Percentiles rank a stretch among this genome's conserved stretches.
phyloP scores from a whole-genome alignment of 768 basidiomycete genomes.

The Hericium coralloides region DNA sequence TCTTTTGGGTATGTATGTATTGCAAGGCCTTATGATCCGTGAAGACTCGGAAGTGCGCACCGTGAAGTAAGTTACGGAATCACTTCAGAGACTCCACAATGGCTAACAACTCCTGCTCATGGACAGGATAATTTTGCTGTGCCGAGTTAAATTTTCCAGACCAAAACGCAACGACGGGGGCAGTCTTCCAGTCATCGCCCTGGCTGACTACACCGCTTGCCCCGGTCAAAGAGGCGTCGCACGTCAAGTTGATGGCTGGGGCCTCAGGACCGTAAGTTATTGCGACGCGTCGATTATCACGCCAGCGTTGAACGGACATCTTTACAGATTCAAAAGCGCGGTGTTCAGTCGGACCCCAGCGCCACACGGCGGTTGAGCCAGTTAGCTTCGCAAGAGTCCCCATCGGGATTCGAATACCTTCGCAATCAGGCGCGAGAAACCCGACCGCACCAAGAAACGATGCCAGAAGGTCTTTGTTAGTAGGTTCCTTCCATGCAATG shows the following conservation, averaged over 20 bases:
- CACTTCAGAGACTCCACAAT: constrained; percentile 30
- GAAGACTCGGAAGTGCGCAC: constrained; percentile 15
- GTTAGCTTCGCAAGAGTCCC: background rate
- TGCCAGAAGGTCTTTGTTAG: background rate
- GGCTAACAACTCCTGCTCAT: too few relatives aligned
- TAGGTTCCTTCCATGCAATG: constrained; percentile 26
- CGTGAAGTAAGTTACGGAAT: constrained; percentile 18
- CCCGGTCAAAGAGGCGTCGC: constrained; percentile 14
- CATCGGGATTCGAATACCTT: background rate
- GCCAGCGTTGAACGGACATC: constrained; percentile 5
- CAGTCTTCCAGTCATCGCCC: constrained; percentile 18
- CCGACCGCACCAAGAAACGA: background rate
- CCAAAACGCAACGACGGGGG: constrained; percentile 20
- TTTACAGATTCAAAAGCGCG: constrained; percentile 17
- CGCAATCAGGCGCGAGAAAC: background rate
- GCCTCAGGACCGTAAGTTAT: constrained; percentile 7
- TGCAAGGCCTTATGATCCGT: constrained; percentile 23
- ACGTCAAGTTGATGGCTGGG: constrained; percentile 16
- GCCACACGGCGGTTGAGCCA: background rate
- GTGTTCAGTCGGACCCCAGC: constrained; percentile 17
- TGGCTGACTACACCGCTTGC: constrained; percentile 19
- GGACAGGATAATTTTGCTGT: constrained; percentile 16
- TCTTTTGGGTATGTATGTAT: constrained; percentile 15
- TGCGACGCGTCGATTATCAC: background rate
- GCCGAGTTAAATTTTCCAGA: constrained; percentile 22